Conservation (phyloP, 148 eudicot genomes). For the Camellia lanceoleosa region DNA sequence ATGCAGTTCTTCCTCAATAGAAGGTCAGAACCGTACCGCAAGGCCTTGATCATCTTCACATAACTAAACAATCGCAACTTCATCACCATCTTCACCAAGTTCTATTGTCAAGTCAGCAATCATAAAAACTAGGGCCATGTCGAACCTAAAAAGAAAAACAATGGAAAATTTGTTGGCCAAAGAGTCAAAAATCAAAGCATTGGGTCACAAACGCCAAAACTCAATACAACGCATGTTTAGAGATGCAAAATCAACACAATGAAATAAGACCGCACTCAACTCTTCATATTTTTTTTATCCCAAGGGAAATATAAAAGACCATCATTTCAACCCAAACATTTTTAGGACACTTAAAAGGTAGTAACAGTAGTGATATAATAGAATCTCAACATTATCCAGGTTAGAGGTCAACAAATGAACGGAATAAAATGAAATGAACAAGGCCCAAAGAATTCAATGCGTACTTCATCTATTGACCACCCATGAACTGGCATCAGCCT, state of each 20-base stretch:
- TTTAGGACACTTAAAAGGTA: not conserved
- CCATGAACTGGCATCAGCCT: not conserved
- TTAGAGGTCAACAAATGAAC: not conserved
- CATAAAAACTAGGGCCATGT: slow-evolving; percentile 76
- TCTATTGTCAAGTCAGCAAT: slow-evolving; percentile 58
- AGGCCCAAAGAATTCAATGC: not conserved
- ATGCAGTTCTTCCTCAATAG: no score
- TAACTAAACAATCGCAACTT: no score
- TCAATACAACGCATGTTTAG: not conserved
- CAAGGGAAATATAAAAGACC: not conserved
- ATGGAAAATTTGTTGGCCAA: not conserved
- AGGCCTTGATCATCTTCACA: no score
- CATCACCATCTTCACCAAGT: slow-evolving; percentile 16
- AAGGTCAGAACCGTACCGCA: no score
- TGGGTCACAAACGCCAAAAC: not conserved
- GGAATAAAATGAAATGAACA: no score
- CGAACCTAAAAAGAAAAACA: slow-evolving; percentile 55
- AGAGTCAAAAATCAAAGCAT: not conserved
- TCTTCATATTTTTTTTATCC: no score
- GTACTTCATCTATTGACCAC: not conserved
- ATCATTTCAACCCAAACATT: not conserved
- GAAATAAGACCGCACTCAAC: not conserved
- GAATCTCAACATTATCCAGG: not conserved
- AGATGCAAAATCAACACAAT: not conserved
- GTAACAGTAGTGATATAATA: not conserved